Percentiles rank a stretch among this genome's conserved stretches.
Conservation (phyloP, 768 basidiomycete genomes). For the Calocera cornea region DNA sequence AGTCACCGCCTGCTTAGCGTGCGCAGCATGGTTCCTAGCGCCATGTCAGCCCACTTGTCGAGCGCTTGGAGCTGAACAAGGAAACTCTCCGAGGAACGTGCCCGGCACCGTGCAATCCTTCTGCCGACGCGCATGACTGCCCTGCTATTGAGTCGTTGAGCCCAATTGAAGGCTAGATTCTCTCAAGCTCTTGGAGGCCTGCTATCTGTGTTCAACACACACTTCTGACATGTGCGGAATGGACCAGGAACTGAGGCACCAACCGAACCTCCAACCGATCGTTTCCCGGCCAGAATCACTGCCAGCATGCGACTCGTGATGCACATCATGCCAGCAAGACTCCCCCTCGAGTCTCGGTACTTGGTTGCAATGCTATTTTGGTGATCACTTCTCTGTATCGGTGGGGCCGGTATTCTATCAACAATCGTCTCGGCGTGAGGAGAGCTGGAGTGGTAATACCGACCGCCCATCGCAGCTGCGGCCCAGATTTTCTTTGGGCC, state of each 20-base stretch:
- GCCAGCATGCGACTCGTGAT: not conserved
- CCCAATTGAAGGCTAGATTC: no score
- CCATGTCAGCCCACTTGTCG: not conserved
- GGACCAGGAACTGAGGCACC: no score
- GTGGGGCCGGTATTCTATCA: not conserved
- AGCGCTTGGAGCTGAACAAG: not conserved
- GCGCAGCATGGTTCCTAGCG: not conserved
- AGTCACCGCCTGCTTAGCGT: not conserved
- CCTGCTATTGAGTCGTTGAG: no score
- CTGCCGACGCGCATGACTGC: no score
- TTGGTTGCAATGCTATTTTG: not conserved
- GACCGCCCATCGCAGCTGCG: not conserved
- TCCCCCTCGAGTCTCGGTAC: not conserved
- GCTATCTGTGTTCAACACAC: no score
- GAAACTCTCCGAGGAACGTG: no score
- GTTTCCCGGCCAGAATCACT: not conserved
- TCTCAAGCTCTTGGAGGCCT: no score
- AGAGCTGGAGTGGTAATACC: not conserved
- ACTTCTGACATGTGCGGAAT: no score
- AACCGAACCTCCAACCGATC: no score
- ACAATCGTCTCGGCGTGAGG: no score
- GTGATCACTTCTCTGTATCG: not conserved
- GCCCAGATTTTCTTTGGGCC: not conserved
- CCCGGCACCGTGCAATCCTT: no score
- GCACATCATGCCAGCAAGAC: not conserved